Percentiles rank a stretch among this genome's conserved stretches.
Conservation (phyloP, 108 stramenopile species). For the Nannochloropsis oceanica region DNA sequence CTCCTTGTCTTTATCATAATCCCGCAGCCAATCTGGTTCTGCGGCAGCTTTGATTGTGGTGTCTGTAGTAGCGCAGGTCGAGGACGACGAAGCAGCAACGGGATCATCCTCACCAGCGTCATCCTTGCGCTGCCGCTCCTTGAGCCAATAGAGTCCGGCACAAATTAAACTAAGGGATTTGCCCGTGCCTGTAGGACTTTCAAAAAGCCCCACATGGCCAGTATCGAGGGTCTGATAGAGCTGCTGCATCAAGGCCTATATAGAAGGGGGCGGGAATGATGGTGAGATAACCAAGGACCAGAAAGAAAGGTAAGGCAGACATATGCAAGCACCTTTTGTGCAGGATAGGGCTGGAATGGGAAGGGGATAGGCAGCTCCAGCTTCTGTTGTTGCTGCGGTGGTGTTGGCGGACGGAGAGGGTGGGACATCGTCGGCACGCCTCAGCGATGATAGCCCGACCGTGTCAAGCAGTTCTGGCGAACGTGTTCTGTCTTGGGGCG, state of each 20-base stretch:
- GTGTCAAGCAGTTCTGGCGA: too few species aligned
- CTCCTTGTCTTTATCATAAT: not conserved
- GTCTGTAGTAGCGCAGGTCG: not conserved
- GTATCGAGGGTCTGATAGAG: slow-evolving; percentile 28
- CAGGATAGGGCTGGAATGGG: slow-evolving; percentile 35
- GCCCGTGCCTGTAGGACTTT: slow-evolving; percentile 45
- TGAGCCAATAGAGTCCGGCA: slow-evolving; percentile 41
- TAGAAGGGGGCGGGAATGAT: not conserved
- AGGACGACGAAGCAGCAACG: not conserved
- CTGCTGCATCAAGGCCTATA: slow-evolving; percentile 7
- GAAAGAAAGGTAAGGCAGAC: not conserved
- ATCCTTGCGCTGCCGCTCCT: slow-evolving; percentile 22
- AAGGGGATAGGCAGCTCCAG: slow-evolving; percentile 22
- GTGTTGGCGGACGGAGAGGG: too few species aligned
- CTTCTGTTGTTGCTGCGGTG: not conserved
- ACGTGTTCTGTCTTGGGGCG: too few species aligned
- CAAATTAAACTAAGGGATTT: slow-evolving; percentile 43
- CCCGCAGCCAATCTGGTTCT: not conserved
- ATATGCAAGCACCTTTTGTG: slow-evolving; percentile 30
- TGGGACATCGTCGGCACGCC: too few species aligned
- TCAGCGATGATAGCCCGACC: too few species aligned
- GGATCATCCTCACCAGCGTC: not conserved
- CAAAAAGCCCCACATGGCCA: slow-evolving; percentile 35
- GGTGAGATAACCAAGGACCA: not conserved
- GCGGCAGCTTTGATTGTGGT: not conserved